Evolutionary conservation across 306 rosid genomes (phyloP), one percentile per base, ranked within the genome.

Genomic region (Lathyrus aphaca): DNA sequence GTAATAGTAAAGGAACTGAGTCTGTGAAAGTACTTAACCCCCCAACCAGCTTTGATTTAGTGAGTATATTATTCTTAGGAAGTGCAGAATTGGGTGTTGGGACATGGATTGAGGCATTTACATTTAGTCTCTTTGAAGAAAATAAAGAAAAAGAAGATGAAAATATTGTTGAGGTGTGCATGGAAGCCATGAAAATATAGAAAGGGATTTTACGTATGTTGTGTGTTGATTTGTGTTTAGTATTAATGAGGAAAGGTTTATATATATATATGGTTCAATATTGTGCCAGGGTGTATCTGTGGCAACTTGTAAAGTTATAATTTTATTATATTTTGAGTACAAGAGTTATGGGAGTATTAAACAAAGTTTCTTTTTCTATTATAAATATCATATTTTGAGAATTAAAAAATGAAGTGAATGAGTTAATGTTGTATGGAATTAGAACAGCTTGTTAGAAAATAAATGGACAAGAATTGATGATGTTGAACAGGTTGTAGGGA

Each of bases 301-400:
- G n/a, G 39, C 62, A 25, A 27, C 62, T 55, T 55, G 59, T 25
- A 5, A 11, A 2, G 16, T 21, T 53, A 51, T 10, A 23, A 15
- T 53, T 21, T 21, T 21, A 23, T 54, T 50, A 10, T 9, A 54
- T 54, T 54, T 21, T 54, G 13, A 10, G 60, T 54, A 10, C 10
- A 54, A 23, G 16, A 54, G 60, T 54, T 54, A 54, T 53, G 59
- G 59, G 9, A 53, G 59, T 21, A 53, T 53, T 53, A 53, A 21
- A 53, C 15, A 21, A 53, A 53, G 32, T 18, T 50, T 50, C 13
- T 18, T 50, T 50, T 18, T 50, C 57, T 50, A 18, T 50, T 9
- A 17, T 50, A 50, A 18, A 50, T 51, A 18, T 51, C 4, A 15
- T 58, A 1, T 58, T n/a, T 8, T 32, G 9, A 32, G 43, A 10